Base-by-base conservation (phyloP, 306 rosid species). In the Glycine tomentella region DNA sequence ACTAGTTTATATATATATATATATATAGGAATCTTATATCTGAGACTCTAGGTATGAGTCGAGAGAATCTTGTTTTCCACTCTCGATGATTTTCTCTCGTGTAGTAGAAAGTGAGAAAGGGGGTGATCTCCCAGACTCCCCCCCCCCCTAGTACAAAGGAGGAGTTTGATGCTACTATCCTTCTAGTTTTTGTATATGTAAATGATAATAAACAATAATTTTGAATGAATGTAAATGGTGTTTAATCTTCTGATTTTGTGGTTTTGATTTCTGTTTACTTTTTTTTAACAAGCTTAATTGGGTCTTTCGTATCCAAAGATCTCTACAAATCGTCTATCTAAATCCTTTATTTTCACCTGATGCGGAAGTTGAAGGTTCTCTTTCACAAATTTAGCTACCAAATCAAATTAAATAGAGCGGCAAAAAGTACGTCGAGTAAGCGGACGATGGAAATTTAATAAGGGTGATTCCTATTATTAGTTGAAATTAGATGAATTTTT, bases 111-210 rank as follows among this genome's bases (percentile, higher is more conserved):
- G 10, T 25, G 51, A 48, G 74, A 8, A 52, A 51, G 74, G 11
- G 17, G 80, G 25, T 17, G 31, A 25, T 25, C 31, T 25, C 31
- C 31, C 31, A 25, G 31, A 25, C 31, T 25, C 31, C 6, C 72
- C 64, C 72, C 64, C 61, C 33, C 49, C 9, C 62, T 25, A 25
- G 31, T 25, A 9, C 7, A 1, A 45, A 71, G 31, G 31, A 9
- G 69, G 62, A 72, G 68, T 53, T 63, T 77, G 31, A 25, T 25
- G 40, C 40, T 25, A 25, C 40, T 36, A 36, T 36, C 40, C 61
- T 49, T 76, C 16, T 16, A 45, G 36, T 3, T 74, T 68, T 48
- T 84, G 81, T 84, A 52, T 50, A 74, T 84, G 70, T 25, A 25
- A 25, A 25, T 25, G 2, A 25, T 25, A 25, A 72, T 49, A 7